Conservation (phyloP, 2,329 filamentous ascomycete genomes). For the Drechslerella coelobrocha region DNA sequence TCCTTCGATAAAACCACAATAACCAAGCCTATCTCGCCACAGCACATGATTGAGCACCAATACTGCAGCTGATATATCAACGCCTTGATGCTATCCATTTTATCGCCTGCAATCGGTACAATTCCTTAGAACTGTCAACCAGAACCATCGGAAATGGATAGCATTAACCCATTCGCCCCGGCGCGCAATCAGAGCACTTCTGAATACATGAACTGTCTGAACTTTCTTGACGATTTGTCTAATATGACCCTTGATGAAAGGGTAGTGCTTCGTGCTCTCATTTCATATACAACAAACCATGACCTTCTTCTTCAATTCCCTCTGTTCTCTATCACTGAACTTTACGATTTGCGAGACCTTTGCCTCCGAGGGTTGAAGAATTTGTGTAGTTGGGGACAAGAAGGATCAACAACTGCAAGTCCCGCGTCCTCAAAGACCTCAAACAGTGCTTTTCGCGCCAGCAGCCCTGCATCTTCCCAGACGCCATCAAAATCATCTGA, state of each 20-base stretch:
- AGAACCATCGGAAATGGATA: too few relatives aligned
- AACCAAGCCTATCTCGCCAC: too few relatives aligned
- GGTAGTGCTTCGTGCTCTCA: neutral
- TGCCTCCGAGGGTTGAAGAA: neutral
- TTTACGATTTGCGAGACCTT: neutral
- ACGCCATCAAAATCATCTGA: neutral
- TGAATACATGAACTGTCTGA: neutral
- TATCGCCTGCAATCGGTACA: too few relatives aligned
- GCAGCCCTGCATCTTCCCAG: neutral
- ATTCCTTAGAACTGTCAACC: too few relatives aligned
- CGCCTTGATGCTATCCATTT: too few relatives aligned
- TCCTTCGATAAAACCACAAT: too few relatives aligned
- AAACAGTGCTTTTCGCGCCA: neutral
- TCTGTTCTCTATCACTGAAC: neutral
- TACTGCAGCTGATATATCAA: too few relatives aligned
- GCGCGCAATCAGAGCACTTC: neutral
- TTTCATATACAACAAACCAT: neutral
- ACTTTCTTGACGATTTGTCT: neutral
- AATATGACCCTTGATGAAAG: neutral
- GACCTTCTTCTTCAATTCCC: neutral
- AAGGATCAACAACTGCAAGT: neutral
- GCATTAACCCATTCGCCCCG: neutral
- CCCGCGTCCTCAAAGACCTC: neutral
- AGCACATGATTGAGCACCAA: too few relatives aligned
- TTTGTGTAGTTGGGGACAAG: neutral